Conservation (phyloP, 768 basidiomycete species). For the Suillus weaverae region DNA sequence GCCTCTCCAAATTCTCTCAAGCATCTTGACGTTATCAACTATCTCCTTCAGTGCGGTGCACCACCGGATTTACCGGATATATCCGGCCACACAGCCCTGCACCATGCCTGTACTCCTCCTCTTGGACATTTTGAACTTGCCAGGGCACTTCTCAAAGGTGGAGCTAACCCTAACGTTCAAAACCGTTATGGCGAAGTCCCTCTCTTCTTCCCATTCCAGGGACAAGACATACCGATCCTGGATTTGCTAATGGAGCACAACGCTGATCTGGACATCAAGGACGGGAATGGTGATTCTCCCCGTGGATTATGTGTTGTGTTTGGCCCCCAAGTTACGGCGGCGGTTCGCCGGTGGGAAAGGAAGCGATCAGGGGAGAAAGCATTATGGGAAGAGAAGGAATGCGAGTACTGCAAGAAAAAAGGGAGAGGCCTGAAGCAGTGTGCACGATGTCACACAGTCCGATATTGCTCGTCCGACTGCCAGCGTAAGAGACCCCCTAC, state of each 20-base stretch:
- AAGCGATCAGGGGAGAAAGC: constrained; percentile 45
- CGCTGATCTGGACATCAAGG: constrained; percentile 42
- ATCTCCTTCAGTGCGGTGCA: constrained; percentile 42
- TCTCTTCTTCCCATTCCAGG: constrained; percentile 35
- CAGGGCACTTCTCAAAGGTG: constrained; percentile 42
- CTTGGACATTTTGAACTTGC: constrained; percentile 31
- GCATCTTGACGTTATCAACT: constrained; percentile 38
- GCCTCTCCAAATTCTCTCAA: constrained; percentile 17
- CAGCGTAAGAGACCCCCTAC: constrained; percentile 43
- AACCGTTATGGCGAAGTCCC: constrained; percentile 51
- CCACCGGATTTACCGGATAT: constrained; percentile 46
- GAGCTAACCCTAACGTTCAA: constrained; percentile 50
- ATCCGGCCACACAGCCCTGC: constrained; percentile 49
- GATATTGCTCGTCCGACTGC: constrained; percentile 56
- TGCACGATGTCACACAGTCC: constrained; percentile 41
- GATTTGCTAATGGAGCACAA: constrained; percentile 51
- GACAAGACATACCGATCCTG: constrained; percentile 33
- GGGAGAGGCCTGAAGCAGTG: constrained; percentile 42
- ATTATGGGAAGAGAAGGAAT: constrained; percentile 42
- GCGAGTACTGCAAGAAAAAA: constrained; percentile 38
- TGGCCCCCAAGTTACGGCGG: constrained; percentile 47
- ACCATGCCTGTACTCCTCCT: constrained; percentile 40
- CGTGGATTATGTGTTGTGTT: constrained; percentile 29
- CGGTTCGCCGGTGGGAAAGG: constrained; percentile 46
- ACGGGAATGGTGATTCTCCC: constrained; percentile 41